A percentile compares a stretch with the other conserved stretches of the same genome.
Conservation (phyloP, 371 early-diverging fungal genomes). For the Ordospora pajunii region DNA sequence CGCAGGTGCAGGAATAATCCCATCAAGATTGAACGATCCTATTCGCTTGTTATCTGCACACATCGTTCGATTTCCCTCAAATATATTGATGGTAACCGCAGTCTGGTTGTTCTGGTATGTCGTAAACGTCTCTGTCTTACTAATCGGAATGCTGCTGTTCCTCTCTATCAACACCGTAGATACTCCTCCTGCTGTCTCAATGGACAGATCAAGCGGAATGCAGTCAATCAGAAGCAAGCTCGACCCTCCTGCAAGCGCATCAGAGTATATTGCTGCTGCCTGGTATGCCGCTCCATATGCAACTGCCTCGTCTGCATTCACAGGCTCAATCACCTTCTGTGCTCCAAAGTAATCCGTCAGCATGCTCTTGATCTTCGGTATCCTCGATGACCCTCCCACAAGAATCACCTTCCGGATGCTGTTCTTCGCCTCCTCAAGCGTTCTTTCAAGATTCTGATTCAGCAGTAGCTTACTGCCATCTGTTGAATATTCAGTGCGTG, state of each 20-base stretch:
- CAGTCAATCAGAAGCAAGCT: conserved; percentile 45
- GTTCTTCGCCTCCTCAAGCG: neutral
- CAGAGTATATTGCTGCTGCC: conserved; percentile 45
- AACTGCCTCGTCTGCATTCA: conserved; percentile 60
- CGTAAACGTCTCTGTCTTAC: conserved; percentile 49
- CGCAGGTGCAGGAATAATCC: conserved; percentile 22
- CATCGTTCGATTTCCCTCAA: conserved; percentile 37
- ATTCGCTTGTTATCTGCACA: conserved; percentile 29
- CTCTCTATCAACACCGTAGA: conserved; percentile 47
- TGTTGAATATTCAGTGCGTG: conserved; percentile 18
- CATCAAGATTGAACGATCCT: conserved; percentile 36
- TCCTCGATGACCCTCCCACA: conserved; percentile 61
- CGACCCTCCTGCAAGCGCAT: conserved; percentile 21
- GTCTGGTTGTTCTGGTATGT: conserved; percentile 55
- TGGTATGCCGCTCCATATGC: conserved; percentile 59
- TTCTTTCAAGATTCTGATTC: conserved; percentile 33
- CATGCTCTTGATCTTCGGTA: conserved; percentile 56
- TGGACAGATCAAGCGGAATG: conserved; percentile 57
- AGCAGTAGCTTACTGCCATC: conserved; percentile 36
- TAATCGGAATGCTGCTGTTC: conserved; percentile 50
- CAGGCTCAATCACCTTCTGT: conserved; percentile 39
- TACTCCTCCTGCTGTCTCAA: conserved; percentile 45
- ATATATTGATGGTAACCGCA: conserved; percentile 51
- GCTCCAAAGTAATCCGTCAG: conserved; percentile 51
- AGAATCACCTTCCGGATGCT: conserved; percentile 54